Evolutionary conservation across 176 grass and related monocot species (phyloP).

Genomic region (Leersia perrieri): DNA sequence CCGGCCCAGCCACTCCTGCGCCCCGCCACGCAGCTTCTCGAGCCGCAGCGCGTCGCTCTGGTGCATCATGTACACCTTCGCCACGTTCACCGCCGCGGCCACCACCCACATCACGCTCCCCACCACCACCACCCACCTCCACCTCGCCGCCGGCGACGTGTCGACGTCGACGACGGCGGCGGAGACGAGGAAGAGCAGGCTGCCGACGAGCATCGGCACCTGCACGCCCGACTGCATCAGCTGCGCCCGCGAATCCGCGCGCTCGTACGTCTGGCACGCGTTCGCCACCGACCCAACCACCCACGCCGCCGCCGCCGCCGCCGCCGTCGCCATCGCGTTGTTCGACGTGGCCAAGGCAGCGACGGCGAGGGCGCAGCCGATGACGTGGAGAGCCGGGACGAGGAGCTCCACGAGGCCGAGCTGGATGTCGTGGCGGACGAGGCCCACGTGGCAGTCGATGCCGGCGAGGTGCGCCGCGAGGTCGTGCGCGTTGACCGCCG

Average conservation of each 20-base stretch:
- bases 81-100: constrained; percentile 55
- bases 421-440: constrained; percentile 62
- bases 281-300: constrained; percentile 54
- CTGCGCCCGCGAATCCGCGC: constrained; percentile 71
- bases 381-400: constrained; percentile 50
- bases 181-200: constrained; percentile 71
- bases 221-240: constrained; percentile 70
- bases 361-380: constrained; percentile 50
- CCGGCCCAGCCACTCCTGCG: constrained; percentile 67
- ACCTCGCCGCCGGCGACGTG: too few species aligned
- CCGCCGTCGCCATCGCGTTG: constrained; percentile 39
- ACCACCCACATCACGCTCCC: constrained; percentile 65
- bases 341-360: constrained; percentile 32
- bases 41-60: constrained; percentile 54
- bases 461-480: constrained; percentile 67
- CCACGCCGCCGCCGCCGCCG: constrained; percentile 63
- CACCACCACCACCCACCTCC: constrained; percentile 52
- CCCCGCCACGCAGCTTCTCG: constrained; percentile 85
- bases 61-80: constrained; percentile 73
- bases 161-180: too few species aligned
- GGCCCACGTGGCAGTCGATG: constrained; percentile 55
- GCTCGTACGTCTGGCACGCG: constrained; percentile 86
- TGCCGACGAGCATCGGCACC: constrained; percentile 71
- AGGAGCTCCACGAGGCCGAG: constrained; percentile 78
- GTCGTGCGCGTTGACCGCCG: constrained; percentile 66